Base-by-base conservation (phyloP, 768 basidiomycete species). In the Naganishia vishniacii region DNA sequence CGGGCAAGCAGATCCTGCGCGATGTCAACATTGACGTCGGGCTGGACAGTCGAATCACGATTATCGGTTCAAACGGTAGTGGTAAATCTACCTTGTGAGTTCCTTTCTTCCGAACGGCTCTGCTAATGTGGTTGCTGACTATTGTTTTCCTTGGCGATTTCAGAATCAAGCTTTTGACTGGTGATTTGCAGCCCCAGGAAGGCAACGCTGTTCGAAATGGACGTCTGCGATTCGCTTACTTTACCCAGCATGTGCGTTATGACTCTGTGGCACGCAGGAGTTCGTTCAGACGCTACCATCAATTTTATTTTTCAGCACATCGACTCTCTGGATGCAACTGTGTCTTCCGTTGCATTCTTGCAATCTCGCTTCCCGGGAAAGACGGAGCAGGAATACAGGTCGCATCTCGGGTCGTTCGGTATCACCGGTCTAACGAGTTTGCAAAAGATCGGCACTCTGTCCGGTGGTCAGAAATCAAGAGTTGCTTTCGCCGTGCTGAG, bases 371-470 rank as follows among this genome's bases (percentile, higher is more conserved):
- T 88, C 81, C 95, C 95, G 0, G 94, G 95, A 0, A 88, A 87
- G 78, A 90, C 83, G 6, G 95, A 98, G 78, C 94, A 97, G 77
- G 95, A 97, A 75, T 98, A 98, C 76, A 83, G 95, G 66, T 77
- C 79, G n/a, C 95, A 98, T 79, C 82, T 99, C 13, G 95, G 94
- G 6, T 91, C 93, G 64, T 95, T 98, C 80, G 93, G 95, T 71
- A 94, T 97, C 71, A 95, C 89, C 65, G 91, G 92, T 45, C 86
- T 94, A 85, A 94, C 92, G 1, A 77, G 78, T 32, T 77, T 98
- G 69, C 94, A 97, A 73, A 79, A 83, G 65, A 98, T 98, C 68
- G 90, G 86, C 25, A 98, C 93, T 0, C 79, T 97, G 13, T 89
- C 87, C 70, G 94, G 93, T 77, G 94, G 94, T 75, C 94, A 98